Conservation (phyloP, 164 flowering plant genomes). For the Liriodendron chinense region DNA sequence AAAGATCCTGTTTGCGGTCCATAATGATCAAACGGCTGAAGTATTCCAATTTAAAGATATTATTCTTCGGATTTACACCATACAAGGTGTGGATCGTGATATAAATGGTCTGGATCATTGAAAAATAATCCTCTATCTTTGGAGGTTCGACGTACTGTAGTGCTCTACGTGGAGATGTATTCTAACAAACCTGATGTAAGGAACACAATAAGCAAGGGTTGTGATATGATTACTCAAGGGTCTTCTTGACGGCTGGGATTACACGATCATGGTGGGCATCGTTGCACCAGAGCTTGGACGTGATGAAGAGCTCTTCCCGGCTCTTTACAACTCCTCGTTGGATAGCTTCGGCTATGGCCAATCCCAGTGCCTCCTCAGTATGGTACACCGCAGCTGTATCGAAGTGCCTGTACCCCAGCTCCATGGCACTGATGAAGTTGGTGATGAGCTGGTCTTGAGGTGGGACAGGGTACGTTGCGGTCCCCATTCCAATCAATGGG, state of each 20-base stretch:
- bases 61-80: no score
- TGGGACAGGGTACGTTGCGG: not conserved
- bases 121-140: no score
- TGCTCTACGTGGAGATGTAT: no score
- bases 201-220: no score
- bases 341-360: slow-evolving; percentile 32
- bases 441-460: slow-evolving; percentile 6
- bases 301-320: slow-evolving; percentile 34
- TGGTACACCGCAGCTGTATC: slow-evolving; percentile 30
- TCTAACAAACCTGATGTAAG: no score
- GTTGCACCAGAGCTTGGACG: slow-evolving; percentile 37
- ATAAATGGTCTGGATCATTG: no score
- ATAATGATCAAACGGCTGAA: no score
- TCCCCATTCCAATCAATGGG: slow-evolving; percentile 24
- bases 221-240: slow-evolving; percentile 22
- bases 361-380: slow-evolving; percentile 29
- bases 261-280: slow-evolving; percentile 27
- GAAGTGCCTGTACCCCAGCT: slow-evolving; percentile 35
- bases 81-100: no score
- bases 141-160: no score
- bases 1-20: no score
- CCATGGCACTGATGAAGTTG: slow-evolving; percentile 24
- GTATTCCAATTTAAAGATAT: no score
- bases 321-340: slow-evolving; percentile 24
- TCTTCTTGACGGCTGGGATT: slow-evolving; percentile 28